Conservation (phyloP, 352 stramenopile genomes). For the Pythium biforme region DNA sequence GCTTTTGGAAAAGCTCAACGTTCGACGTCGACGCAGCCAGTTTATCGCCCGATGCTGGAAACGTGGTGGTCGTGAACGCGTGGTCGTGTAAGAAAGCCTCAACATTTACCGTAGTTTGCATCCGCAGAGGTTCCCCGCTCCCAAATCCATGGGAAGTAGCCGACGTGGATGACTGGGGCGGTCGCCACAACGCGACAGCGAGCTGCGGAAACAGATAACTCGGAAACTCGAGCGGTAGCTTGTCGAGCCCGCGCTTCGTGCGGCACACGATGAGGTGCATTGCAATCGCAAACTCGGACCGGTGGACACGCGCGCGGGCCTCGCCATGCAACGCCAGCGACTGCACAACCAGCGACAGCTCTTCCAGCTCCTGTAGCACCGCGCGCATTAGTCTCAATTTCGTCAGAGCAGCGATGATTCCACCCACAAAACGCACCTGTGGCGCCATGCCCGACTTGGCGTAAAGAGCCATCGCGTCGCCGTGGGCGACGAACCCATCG, state of each 20-base stretch:
- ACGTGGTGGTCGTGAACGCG: constrained; percentile 1
- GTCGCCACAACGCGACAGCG: constrained; percentile 2
- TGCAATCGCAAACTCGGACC: constrained; percentile 30
- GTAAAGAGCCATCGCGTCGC: constrained; percentile 26
- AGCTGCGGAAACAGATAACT: constrained; percentile 34
- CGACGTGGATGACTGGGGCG: neutral
- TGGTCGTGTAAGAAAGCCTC: constrained; percentile 19
- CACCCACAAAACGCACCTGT: constrained; percentile 2
- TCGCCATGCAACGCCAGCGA: constrained; percentile 22
- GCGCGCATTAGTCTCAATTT: too few species aligned
- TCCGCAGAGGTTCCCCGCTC: too few species aligned
- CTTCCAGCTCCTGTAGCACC: constrained; percentile 21
- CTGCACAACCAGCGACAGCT: constrained; percentile 29
- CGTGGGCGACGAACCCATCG: constrained; percentile 13
- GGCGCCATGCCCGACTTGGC: constrained; percentile 20
- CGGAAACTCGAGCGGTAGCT: constrained; percentile 32
- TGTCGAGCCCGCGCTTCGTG: constrained; percentile 33
- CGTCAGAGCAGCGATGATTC: too few species aligned
- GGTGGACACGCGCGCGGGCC: constrained; percentile 4
- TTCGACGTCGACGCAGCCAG: neutral
- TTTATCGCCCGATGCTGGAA: neutral
- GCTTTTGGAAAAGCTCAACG: constrained; percentile 4
- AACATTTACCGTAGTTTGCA: neutral
- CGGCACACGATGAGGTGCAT: constrained; percentile 49
- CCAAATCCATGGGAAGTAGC: neutral